These are phyloP conservation scores for Cutaneotrichosporon cavernicola DNA, from an alignment of 1,284 basidiomycete species.

Conservation along the genomic window DNA sequence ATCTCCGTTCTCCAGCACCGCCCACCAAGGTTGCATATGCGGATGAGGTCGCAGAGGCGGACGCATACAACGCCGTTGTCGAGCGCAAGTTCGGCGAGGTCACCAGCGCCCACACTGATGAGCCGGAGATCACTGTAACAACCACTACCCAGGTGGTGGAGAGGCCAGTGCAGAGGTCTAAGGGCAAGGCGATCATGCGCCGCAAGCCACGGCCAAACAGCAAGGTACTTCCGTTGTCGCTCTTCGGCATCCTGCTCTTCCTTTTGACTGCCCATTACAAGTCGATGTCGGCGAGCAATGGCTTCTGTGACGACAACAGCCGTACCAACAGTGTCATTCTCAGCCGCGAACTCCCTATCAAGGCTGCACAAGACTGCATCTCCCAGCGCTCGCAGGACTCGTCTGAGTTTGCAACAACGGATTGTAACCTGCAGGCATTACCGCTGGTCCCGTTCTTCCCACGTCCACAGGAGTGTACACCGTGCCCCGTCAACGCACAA, in stretches of 20 bases:
- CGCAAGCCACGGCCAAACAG: conserved; percentile 19
- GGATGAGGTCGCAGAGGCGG: conserved; percentile 32
- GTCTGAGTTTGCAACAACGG: conserved; percentile 18
- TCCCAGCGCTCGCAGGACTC: conserved; percentile 33
- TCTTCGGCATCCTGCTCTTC: conserved; percentile 55
- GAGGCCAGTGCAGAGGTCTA: not conserved
- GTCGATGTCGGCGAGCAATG: conserved; percentile 66
- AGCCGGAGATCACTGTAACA: conserved; percentile 7
- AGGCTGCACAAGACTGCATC: conserved; percentile 63
- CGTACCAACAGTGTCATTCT: conserved; percentile 63
- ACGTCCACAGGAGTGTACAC: conserved; percentile 70
- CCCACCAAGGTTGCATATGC: conserved; percentile 13
- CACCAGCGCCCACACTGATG: not conserved
- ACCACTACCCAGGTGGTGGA: not conserved
- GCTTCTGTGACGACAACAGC: conserved; percentile 73
- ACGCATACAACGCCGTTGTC: conserved; percentile 39
- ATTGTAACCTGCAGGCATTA: conserved; percentile 54
- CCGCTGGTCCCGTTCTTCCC: conserved; percentile 58
- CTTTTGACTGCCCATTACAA: conserved; percentile 54
- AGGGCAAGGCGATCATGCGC: conserved; percentile 22
- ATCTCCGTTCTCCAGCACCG: conserved; percentile 36
- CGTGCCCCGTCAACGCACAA: conserved; percentile 77
- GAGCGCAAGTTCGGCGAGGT: conserved; percentile 32
- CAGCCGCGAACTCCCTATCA: conserved; percentile 44
- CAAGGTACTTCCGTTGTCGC: conserved; percentile 53